These are phyloP conservation scores for Trichoderma koningii DNA, from an alignment of 2,329 filamentous ascomycete genomes.

Conservation along the genomic window DNA sequence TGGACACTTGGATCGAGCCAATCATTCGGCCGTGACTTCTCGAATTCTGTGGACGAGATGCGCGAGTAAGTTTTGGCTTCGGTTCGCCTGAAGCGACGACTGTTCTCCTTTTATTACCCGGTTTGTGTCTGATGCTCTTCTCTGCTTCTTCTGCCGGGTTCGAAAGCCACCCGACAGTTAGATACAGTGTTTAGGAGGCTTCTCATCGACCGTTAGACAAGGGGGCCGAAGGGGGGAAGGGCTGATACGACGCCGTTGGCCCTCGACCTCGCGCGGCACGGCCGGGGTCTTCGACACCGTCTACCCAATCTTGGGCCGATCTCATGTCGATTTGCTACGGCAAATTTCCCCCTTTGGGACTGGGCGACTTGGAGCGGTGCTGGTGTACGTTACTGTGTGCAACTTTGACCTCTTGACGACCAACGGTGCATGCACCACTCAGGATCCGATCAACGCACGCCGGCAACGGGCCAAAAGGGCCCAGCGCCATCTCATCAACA, in stretches of 20 bases:
- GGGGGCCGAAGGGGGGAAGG: background rate
- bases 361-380: slow-evolving; percentile 6
- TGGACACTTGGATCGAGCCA: slow-evolving; percentile 11
- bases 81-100: slow-evolving; percentile 3
- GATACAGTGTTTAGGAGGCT: slow-evolving; percentile 1
- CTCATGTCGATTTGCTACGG: slow-evolving; percentile 24
- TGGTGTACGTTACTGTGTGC: background rate
- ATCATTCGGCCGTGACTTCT: slow-evolving; percentile 7
- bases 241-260: slow-evolving; percentile 26
- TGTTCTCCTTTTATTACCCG: background rate
- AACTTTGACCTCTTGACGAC: background rate
- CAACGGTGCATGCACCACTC: background rate
- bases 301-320: slow-evolving; percentile 22
- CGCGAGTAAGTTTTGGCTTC: slow-evolving; percentile 14
- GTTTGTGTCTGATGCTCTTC: background rate
- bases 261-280: slow-evolving; percentile 13
- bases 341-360: slow-evolving; percentile 20
- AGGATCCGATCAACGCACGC: background rate
- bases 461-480: background rate
- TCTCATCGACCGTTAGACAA: slow-evolving; percentile 14
- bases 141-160: background rate
- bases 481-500: background rate
- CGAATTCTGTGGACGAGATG: background rate
- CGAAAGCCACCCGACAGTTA: background rate
- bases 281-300: slow-evolving; percentile 25